A percentile compares a stretch with the other conserved stretches of the same genome.
Evolutionary conservation across 2,329 filamentous ascomycete genomes (phyloP).

Genomic region (Fusarium sterilihyphosum): DNA sequence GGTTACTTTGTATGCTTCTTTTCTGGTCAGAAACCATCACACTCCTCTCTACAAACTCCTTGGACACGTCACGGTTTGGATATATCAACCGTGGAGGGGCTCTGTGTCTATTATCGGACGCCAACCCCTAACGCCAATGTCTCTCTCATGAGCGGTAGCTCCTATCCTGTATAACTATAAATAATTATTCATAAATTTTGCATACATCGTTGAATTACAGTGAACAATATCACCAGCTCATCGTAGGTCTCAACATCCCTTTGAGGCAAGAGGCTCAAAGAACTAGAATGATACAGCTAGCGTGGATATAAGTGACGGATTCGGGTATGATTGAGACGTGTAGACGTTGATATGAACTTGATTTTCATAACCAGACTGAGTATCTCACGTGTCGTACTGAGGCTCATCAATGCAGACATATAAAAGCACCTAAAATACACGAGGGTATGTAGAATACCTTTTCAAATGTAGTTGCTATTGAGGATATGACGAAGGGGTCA

Average conservation of each 20-base stretch:
- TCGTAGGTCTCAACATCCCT: neutral
- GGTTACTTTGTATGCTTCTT: too few species aligned
- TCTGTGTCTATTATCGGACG: neutral
- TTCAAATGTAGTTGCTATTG: neutral
- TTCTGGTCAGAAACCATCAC: neutral
- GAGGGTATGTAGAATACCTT: neutral
- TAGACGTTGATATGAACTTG: neutral
- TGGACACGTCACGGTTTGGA: too few species aligned
- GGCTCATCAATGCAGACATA: neutral
- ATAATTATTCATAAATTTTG: neutral
- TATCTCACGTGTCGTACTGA: too few species aligned
- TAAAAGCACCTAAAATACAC: neutral
- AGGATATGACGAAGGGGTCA: neutral
- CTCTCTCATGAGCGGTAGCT: neutral
- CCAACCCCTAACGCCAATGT: neutral
- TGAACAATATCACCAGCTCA: neutral
- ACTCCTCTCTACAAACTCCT: neutral
- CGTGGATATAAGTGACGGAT: neutral
- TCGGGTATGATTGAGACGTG: too few species aligned
- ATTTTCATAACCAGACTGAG: neutral
- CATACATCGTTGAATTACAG: neutral
- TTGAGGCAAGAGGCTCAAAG: neutral
- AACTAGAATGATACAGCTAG: neutral
- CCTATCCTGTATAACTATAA: too few species aligned
- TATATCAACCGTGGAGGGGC: neutral